Conservation (phyloP, 352 stramenopile genomes). For the Globisporangium uncinulatum region DNA sequence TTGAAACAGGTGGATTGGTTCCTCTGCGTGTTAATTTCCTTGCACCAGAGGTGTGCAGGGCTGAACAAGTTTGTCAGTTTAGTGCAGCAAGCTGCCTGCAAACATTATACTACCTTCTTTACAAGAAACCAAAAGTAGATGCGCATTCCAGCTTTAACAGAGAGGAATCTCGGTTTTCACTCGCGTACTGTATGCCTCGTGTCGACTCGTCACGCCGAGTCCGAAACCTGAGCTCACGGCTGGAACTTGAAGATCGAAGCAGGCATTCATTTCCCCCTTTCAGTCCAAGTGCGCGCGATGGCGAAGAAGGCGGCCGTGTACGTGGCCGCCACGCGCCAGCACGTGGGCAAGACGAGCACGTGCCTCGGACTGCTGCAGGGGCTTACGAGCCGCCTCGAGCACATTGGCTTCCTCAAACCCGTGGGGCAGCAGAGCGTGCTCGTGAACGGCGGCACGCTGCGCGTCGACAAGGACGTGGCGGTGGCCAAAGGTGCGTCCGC, state of each 20-base stretch:
- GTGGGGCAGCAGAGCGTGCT: conserved; percentile 91
- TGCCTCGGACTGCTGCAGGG: conserved; percentile 92
- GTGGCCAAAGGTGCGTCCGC: conserved; percentile 77
- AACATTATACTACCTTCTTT: too few species aligned
- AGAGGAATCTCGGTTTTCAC: too few species aligned
- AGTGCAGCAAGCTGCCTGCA: too few species aligned
- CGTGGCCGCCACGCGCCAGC: conserved; percentile 84
- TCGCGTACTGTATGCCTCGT: too few species aligned
- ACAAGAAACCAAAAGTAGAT: too few species aligned
- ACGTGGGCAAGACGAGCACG: conserved; percentile 92
- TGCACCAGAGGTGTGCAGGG: too few species aligned
- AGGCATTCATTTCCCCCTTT: too few species aligned
- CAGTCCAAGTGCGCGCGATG: too few species aligned
- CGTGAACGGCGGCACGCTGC: conserved; percentile 56
- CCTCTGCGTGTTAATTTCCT: not conserved
- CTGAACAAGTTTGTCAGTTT: too few species aligned
- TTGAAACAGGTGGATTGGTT: not conserved
- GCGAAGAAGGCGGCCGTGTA: conserved; percentile 61
- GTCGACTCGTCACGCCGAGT: not conserved
- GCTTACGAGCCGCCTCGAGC: conserved; percentile 87
- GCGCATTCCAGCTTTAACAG: too few species aligned
- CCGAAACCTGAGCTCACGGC: not conserved
- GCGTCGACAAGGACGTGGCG: conserved; percentile 89
- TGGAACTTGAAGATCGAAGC: not conserved
- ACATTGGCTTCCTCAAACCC: conserved; percentile 92